Evolutionary conservation across 2,329 filamentous ascomycete species (phyloP), one percentile per base, ranked within the genome.

Genomic region (Dendryphion nanum): DNA sequence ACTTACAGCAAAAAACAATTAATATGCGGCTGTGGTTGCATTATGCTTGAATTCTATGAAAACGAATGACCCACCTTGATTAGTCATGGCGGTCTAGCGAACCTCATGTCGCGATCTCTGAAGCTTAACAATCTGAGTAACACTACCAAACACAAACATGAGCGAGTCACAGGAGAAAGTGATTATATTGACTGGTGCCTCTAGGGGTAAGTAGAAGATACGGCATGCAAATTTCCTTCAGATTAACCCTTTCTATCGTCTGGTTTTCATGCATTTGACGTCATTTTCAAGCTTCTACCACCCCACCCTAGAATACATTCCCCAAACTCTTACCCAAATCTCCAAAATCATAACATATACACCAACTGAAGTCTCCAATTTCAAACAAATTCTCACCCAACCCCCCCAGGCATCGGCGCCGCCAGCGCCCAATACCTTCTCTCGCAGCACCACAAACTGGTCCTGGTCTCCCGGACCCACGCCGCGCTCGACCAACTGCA

Each of bases 351-450:
- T 32, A 6, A 19, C 3, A 7, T 16, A 21, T 26, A 8, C 23
- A 26, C 10, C 15, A 4, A 18, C 4, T 5, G n/a, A n/a, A 21
- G 12, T 28, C 31, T 21, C 31, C 14, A 28, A 39, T 26, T 14
- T n/a, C 23, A 24, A n/a, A n/a, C n/a, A n/a, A n/a, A 18, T 14
- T 10, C 16, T 32, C 31, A 35, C 44, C 33, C 17, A 7, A 4
- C n/a, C n/a, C 5, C 15, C 18, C 17, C 42, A 78, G 79, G 79
- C 18, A 81, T 85, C 51, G 82, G 82, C 43, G 74, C 77, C 29
- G 75, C 79, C 26, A 75, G 81, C 26, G 71, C 79, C 3, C 74
- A 79, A 50, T 74, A 78, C 60, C 74, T 85, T 30, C 76, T 85
- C 50, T 57, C 68, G 13, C 20, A 13, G 3, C 59, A 67, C 17